A percentile compares a stretch with the other conserved stretches of the same genome.
These are phyloP conservation scores for Petunia secreta DNA, from an alignment of 257 asterid genomes.

Conservation along the genomic window DNA sequence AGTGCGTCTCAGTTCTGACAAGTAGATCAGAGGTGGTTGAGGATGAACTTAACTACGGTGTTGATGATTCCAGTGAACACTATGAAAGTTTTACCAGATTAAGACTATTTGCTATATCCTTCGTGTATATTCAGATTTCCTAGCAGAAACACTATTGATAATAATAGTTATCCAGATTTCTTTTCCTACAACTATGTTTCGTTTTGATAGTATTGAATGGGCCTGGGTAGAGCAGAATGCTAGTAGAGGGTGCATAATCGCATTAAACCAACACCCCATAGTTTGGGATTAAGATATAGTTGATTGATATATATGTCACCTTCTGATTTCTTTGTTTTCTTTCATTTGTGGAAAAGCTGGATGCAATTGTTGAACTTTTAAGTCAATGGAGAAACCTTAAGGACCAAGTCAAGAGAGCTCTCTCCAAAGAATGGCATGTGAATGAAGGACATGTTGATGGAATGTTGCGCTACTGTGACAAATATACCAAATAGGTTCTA, in stretches of 20 bases:
- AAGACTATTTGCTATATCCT: slow-evolving; percentile 73
- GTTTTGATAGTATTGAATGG: not conserved
- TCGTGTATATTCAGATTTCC: not conserved
- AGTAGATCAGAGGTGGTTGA: slow-evolving; percentile 64
- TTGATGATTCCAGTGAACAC: slow-evolving; percentile 42
- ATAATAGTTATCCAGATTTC: not conserved
- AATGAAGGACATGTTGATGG: slow-evolving; percentile 63
- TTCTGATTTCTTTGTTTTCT: slow-evolving; percentile 36
- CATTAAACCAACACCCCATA: not conserved
- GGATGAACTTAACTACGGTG: slow-evolving; percentile 59
- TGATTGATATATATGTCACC: not conserved
- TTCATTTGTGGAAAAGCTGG: slow-evolving; percentile 58
- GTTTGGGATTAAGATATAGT: not conserved
- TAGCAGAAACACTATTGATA: not conserved
- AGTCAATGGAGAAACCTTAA: slow-evolving; percentile 59
- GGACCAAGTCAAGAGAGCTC: slow-evolving; percentile 37
- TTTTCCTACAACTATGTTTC: not conserved
- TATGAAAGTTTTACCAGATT: slow-evolving; percentile 29
- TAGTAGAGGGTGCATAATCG: not conserved
- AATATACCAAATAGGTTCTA: slow-evolving; percentile 26
- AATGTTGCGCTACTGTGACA: slow-evolving; percentile 50
- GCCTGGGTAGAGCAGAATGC: not conserved
- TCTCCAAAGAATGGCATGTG: slow-evolving; percentile 40
- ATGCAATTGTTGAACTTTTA: slow-evolving; percentile 51
- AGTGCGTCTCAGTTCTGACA: slow-evolving; percentile 57